Percentiles rank a stretch among this genome's conserved stretches.
These are phyloP conservation scores for Fusarium sp. DNA, from an alignment of 2,329 filamentous ascomycete species.

Conservation along the genomic window DNA sequence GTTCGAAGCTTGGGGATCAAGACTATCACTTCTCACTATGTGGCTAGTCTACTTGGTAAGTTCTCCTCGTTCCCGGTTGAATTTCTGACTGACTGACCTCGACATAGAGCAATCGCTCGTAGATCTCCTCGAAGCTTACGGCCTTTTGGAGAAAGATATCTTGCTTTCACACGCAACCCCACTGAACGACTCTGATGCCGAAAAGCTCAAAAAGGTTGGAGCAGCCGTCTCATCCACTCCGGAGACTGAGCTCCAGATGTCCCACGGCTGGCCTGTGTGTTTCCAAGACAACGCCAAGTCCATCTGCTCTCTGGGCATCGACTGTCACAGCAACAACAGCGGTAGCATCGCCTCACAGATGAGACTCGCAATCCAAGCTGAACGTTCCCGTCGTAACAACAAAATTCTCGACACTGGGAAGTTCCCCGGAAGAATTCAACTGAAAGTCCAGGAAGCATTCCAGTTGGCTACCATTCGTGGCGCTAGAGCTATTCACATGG, in stretches of 20 bases:
- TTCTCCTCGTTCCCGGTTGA: fast-evolving
- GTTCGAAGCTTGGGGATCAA: not conserved
- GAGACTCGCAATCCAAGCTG: constrained; percentile 5
- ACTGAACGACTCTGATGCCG: not conserved
- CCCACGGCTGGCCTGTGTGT: constrained; percentile 13
- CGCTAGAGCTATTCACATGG: constrained; percentile 4
- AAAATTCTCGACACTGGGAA: not conserved
- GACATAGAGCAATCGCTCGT: not conserved
- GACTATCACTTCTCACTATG: constrained; percentile 18
- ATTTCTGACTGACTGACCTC: fast-evolving
- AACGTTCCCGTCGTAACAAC: constrained; percentile 1
- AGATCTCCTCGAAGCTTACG: not conserved
- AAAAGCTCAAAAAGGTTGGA: constrained; percentile 1
- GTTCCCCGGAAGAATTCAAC: not conserved
- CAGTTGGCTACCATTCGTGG: constrained; percentile 8
- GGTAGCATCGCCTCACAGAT: constrained; percentile 4
- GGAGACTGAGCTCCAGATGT: constrained; percentile 17
- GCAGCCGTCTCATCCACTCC: constrained; percentile 1
- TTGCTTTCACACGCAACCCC: constrained; percentile 11
- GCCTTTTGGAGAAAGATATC: not conserved
- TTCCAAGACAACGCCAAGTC: constrained; percentile 13
- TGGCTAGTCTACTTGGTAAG: not conserved
- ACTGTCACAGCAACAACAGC: constrained; percentile 15
- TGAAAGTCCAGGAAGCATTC: not conserved
- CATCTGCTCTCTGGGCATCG: not conserved